These are phyloP conservation scores for Pneumocystis jirovecii DNA, from an alignment of 1,139 yeast species.

Conservation along the genomic window DNA sequence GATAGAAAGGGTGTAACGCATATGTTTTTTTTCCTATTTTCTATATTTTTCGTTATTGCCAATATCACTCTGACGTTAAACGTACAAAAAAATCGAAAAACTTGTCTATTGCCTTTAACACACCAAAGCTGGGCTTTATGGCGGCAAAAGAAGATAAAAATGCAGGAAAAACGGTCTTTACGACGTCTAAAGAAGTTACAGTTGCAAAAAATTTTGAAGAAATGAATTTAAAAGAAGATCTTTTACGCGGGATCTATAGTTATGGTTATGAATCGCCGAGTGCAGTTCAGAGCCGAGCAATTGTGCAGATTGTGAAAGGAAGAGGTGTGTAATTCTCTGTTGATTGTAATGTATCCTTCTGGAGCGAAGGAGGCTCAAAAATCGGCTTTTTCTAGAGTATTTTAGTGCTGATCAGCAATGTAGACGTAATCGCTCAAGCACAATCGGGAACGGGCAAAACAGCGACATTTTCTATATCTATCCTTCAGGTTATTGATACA, in stretches of 20 bases:
- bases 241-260: conserved; percentile 61
- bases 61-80: background rate
- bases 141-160: conserved; percentile 38
- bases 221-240: conserved; percentile 22
- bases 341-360: background rate
- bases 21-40: background rate
- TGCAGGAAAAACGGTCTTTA: conserved; percentile 91
- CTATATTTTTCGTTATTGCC: background rate
- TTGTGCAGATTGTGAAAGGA: conserved; percentile 89
- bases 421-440: conserved; percentile 93
- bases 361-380: too few relatives aligned
- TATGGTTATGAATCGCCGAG: conserved; percentile 97
- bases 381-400: background rate
- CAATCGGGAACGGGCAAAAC: conserved; percentile 99
- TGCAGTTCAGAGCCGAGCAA: conserved; percentile 97
- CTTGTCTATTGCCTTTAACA: background rate
- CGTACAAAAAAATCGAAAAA: background rate
- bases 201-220: conserved; percentile 26
- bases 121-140: background rate
- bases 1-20: background rate
- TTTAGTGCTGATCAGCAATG: background rate
- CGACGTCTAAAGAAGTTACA: conserved; percentile 33
- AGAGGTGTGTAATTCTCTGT: conserved; percentile 23
- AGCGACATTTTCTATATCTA: conserved; percentile 95
- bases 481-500: conserved; percentile 61